These are phyloP conservation scores for Neospermospora avenae DNA, from an alignment of 2,329 filamentous ascomycete genomes.

Conservation along the genomic window DNA sequence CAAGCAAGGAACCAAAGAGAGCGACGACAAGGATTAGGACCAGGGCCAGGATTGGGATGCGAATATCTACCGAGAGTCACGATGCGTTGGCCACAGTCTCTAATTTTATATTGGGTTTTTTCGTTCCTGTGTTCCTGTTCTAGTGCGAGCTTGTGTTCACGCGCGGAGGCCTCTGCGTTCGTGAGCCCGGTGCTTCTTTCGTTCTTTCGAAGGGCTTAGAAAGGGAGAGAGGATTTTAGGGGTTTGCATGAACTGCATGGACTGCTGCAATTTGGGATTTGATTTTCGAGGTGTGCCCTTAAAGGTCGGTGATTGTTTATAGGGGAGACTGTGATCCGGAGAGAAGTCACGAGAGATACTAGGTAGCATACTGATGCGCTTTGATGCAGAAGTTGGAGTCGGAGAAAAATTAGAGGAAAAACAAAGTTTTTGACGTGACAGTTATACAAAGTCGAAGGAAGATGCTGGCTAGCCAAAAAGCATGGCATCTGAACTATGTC, in stretches of 20 bases:
- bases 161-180: neutral
- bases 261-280: neutral
- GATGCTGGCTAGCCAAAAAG: neutral
- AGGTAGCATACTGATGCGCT: no score
- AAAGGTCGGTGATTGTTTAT: no score
- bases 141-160: no score
- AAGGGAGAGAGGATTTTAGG: neutral
- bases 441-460: neutral
- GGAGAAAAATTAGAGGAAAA: no score
- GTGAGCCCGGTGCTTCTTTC: neutral
- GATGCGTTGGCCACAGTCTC: conserved; percentile 32
- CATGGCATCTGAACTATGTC: neutral
- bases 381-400: no score
- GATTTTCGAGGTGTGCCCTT: neutral
- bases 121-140: no score
- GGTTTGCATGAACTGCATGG: conserved; percentile 2
- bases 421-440: no score
- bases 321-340: no score
- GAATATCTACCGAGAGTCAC: conserved; percentile 17
- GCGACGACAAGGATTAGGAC: conserved; percentile 1
- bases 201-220: neutral
- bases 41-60: neutral
- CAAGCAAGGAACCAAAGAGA: conserved; percentile 2
- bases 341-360: no score
- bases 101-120: conserved; percentile 21